Evolutionary conservation across 352 stramenopile species (phyloP).

Genomic region (Phytopythium delawarense): DNA sequence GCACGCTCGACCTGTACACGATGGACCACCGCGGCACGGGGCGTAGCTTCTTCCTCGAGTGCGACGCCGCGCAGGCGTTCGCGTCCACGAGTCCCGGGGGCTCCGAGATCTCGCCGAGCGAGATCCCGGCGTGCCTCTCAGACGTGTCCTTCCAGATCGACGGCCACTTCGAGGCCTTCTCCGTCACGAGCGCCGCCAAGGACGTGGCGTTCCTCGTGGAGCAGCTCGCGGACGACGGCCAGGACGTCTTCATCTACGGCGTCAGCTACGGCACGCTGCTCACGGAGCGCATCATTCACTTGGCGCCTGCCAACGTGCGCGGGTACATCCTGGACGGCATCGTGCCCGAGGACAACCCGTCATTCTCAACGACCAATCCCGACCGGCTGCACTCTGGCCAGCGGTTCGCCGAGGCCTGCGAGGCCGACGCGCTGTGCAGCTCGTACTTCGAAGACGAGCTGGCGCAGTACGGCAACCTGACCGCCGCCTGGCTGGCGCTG

Average conservation of each 20-base stretch:
- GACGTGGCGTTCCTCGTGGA: conserved; percentile 27
- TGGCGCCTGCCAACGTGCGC: conserved; percentile 18
- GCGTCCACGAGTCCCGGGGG: conserved; percentile 15
- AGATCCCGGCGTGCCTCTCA: conserved; percentile 26
- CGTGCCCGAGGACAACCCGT: conserved; percentile 1
- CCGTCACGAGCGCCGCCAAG: conserved; percentile 34
- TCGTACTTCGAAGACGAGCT: conserved; percentile 5
- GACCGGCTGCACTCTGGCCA: neutral
- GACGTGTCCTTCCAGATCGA: conserved; percentile 36
- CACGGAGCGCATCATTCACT: conserved; percentile 24
- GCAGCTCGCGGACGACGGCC: conserved; percentile 7
- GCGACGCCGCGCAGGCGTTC: conserved; percentile 29
- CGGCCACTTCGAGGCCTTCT: conserved; percentile 31
- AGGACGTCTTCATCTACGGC: conserved; percentile 25
- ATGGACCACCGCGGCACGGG: conserved; percentile 54
- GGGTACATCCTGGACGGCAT: conserved; percentile 33
- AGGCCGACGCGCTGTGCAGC: conserved; percentile 1
- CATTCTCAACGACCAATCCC: neutral
- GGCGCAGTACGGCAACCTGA: neutral
- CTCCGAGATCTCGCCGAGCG: conserved; percentile 11
- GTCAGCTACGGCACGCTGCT: conserved; percentile 30
- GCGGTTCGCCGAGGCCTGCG: neutral
- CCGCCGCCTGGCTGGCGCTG: neutral
- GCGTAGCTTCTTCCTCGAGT: conserved; percentile 35
- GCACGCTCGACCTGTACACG: conserved; percentile 29